Conservation (phyloP, 2,329 filamentous ascomycete species). For the Fusarium avenaceum region DNA sequence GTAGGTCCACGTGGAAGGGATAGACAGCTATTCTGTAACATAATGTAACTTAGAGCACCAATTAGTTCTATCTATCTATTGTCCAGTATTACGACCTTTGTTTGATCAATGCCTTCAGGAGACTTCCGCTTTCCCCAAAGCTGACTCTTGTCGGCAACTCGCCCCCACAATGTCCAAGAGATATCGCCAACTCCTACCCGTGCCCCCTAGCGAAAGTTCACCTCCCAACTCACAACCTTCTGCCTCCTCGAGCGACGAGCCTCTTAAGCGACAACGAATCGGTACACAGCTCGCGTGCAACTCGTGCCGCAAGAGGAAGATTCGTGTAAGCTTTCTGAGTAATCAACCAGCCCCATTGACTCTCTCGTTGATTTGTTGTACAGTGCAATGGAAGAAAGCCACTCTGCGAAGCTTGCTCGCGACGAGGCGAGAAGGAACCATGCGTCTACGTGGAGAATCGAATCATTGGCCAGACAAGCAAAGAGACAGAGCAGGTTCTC, state of each 20-base stretch:
- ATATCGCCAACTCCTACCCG: slow-evolving; percentile 28
- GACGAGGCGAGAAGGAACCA: slow-evolving; percentile 13
- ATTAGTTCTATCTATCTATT: not conserved
- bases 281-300: slow-evolving; percentile 25
- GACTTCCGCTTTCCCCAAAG: not conserved
- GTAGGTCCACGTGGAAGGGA: not conserved
- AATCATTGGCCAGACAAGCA: slow-evolving; percentile 12
- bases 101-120: not conserved
- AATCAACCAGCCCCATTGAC: not conserved
- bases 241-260: slow-evolving; percentile 22
- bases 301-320: slow-evolving; percentile 26
- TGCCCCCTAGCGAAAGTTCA: slow-evolving; percentile 6
- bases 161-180: slow-evolving; percentile 31
- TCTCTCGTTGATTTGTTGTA: not conserved
- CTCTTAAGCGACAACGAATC: slow-evolving; percentile 28
- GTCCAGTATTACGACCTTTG: not conserved
- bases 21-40: not conserved
- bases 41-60: not conserved
- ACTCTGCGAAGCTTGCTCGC: slow-evolving; percentile 20
- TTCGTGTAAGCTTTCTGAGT: slow-evolving; percentile 14
- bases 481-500: slow-evolving; percentile 24
- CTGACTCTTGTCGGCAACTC: not conserved
- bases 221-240: slow-evolving; percentile 11
- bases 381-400: slow-evolving; percentile 22
- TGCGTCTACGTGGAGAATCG: slow-evolving; percentile 24